Evolutionary conservation across 1,139 yeast genomes (phyloP).

Genomic region (Yamadazyma trypodendri): DNA sequence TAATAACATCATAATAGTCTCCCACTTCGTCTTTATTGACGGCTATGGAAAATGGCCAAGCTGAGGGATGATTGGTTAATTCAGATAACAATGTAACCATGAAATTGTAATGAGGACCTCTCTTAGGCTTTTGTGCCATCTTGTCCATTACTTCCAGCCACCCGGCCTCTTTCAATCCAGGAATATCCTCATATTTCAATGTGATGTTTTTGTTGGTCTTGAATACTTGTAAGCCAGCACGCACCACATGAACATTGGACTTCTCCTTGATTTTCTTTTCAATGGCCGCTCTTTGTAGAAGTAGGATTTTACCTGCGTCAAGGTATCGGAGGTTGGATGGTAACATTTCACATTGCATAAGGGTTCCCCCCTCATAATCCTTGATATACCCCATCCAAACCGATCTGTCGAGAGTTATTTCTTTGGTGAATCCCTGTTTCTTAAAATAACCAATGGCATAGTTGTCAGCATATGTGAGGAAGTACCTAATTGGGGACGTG

Average conservation of each 20-base stretch:
- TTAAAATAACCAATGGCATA: constrained; percentile 98
- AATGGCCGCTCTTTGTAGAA: constrained; percentile 89
- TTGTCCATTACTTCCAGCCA: constrained; percentile 99
- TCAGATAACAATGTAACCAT: constrained; percentile 88
- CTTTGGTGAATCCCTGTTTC: constrained; percentile 97
- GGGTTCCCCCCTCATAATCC: constrained; percentile 98
- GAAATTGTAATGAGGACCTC: constrained; percentile 92
- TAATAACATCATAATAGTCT: constrained; percentile 92
- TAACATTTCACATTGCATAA: constrained; percentile 95
- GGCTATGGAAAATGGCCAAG: constrained; percentile 98
- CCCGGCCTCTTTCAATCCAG: constrained; percentile 89
- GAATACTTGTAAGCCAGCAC: constrained; percentile 80
- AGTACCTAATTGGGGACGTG: constrained; percentile 82
- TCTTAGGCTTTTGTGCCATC: constrained; percentile 88
- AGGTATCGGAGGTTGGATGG: constrained; percentile 78
- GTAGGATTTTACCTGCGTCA: constrained; percentile 81
- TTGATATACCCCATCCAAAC: constrained; percentile 99
- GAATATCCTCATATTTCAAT: constrained; percentile 66
- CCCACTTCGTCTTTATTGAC: constrained; percentile 94
- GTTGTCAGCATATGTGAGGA: constrained; percentile 95
- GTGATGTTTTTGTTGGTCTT: constrained; percentile 47
- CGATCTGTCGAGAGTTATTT: constrained; percentile 77
- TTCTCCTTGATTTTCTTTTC: constrained; percentile 78
- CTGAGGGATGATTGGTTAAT: constrained; percentile 89
- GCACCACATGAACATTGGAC: constrained; percentile 74